Evolutionary conservation across 345 rosid species (phyloP).

Genomic region (Hypericum androsaemum): DNA sequence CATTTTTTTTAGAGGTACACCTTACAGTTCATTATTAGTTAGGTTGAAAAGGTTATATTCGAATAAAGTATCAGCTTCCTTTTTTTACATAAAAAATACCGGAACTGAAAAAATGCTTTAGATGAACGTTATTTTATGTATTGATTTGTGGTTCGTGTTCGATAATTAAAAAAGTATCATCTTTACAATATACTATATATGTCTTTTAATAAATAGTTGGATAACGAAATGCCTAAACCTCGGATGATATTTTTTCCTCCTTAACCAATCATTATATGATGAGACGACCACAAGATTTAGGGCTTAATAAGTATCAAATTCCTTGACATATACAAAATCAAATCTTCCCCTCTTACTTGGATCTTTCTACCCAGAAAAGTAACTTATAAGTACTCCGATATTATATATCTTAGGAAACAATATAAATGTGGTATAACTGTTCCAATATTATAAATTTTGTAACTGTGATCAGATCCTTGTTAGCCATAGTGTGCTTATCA

Average conservation of each 20-base stretch:
- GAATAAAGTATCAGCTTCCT: too few relatives aligned
- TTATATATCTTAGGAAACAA: too few relatives aligned
- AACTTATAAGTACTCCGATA: too few relatives aligned
- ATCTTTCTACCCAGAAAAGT: conserved; percentile 7
- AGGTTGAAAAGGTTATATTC: too few relatives aligned
- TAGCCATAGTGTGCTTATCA: too few relatives aligned
- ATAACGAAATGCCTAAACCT: conserved; percentile 18
- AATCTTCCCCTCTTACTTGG: conserved; percentile 12
- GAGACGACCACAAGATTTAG: neutral
- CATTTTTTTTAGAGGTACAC: too few relatives aligned
- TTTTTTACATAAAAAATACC: too few relatives aligned
- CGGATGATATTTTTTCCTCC: conserved; percentile 3
- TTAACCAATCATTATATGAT: conserved; percentile 20
- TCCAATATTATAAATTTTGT: too few relatives aligned
- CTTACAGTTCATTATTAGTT: too few relatives aligned
- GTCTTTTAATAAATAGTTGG: conserved; percentile 10
- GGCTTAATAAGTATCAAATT: neutral
- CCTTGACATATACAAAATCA: conserved; percentile 7
- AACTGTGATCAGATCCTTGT: too few relatives aligned
- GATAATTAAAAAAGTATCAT: conserved; percentile 10
- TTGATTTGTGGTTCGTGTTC: conserved; percentile 1
- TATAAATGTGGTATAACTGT: too few relatives aligned
- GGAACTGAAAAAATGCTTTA: too few relatives aligned
- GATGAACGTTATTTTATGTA: neutral
- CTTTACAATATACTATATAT: conserved; percentile 1